phyloP scores from a whole-genome alignment of 1,284 basidiomycete species.

The Ceratobasidium sp. region DNA sequence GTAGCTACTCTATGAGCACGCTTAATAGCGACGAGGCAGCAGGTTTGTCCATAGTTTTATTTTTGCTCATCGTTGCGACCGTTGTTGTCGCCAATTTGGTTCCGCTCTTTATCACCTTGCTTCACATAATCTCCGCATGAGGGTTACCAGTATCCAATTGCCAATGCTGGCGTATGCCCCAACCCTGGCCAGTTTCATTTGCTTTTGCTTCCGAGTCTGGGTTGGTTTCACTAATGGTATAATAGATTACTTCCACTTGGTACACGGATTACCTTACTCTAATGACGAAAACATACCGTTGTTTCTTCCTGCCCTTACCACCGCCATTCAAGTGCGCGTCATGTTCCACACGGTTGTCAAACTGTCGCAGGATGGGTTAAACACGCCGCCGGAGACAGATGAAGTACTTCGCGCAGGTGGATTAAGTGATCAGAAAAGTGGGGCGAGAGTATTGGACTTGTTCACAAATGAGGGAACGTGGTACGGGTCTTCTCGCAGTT shows the following conservation, averaged over 20 bases:
- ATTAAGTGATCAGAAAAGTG: background rate
- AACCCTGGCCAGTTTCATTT: background rate
- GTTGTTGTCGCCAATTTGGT: background rate
- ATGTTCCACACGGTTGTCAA: constrained; percentile 1
- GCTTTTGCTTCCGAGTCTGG: background rate
- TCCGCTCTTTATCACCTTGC: no score
- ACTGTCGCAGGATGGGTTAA: constrained; percentile 4
- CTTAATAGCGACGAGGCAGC: constrained; percentile 22
- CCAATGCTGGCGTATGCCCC: no score
- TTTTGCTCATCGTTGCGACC: background rate
- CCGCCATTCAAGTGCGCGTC: background rate
- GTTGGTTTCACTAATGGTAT: background rate
- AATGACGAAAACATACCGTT: constrained; percentile 35
- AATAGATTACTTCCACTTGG: constrained; percentile 20
- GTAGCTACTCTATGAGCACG: constrained; percentile 27
- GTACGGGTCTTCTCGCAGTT: background rate
- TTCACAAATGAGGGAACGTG: constrained; percentile 19
- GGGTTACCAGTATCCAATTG: no score
- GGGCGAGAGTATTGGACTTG: constrained; percentile 13
- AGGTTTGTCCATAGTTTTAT: constrained; percentile 7
- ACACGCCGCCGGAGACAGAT: constrained; percentile 1
- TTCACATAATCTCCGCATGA: no score
- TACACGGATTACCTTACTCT: constrained; percentile 6
- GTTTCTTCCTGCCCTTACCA: constrained; percentile 4
- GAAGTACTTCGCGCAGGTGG: background rate